A percentile compares a stretch with the other conserved stretches of the same genome.
Evolutionary conservation across 352 stramenopile species (phyloP).

Genomic region (Pythium coloratum): DNA sequence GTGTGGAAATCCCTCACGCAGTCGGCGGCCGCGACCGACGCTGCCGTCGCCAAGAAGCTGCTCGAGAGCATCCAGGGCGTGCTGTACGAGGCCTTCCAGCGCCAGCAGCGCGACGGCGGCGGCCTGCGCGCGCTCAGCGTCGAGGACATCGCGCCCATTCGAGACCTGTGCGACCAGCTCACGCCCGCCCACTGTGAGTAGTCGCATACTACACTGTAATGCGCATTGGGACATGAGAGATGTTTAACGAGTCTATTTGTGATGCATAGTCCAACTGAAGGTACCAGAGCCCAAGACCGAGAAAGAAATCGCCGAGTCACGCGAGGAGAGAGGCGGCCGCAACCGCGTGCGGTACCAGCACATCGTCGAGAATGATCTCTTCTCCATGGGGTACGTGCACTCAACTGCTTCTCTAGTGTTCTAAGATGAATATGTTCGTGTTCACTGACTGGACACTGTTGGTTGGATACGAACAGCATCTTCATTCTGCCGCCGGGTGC

Average conservation of each 20-base stretch:
- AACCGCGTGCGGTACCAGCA: slow-evolving; percentile 71
- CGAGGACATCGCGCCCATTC: slow-evolving; percentile 66
- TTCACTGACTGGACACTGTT: slow-evolving; percentile 1
- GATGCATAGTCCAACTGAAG: slow-evolving; percentile 52
- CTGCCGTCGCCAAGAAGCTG: slow-evolving; percentile 32
- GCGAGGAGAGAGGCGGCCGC: slow-evolving; percentile 10
- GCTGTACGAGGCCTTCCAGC: slow-evolving; percentile 42
- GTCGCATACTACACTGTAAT: not conserved
- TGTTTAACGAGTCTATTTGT: not conserved
- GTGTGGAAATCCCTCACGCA: slow-evolving; percentile 48
- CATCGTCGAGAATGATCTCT: slow-evolving; percentile 77
- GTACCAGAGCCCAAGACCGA: slow-evolving; percentile 31
- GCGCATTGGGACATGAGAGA: no score
- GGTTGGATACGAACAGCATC: slow-evolving; percentile 45
- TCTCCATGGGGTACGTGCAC: slow-evolving; percentile 70
- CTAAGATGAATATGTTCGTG: not conserved
- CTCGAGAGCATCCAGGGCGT: slow-evolving; percentile 54
- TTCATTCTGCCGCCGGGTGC: slow-evolving; percentile 78
- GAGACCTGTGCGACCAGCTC: slow-evolving; percentile 68
- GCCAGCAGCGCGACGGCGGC: slow-evolving; percentile 28
- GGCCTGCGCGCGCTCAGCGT: slow-evolving; percentile 41
- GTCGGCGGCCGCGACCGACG: slow-evolving; percentile 7
- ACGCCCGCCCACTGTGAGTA: slow-evolving; percentile 59
- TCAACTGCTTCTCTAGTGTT: not conserved
- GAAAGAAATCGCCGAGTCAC: not conserved